phyloP scores from a whole-genome alignment of 805 yeast species.

The Barnettozyma pratensis region DNA sequence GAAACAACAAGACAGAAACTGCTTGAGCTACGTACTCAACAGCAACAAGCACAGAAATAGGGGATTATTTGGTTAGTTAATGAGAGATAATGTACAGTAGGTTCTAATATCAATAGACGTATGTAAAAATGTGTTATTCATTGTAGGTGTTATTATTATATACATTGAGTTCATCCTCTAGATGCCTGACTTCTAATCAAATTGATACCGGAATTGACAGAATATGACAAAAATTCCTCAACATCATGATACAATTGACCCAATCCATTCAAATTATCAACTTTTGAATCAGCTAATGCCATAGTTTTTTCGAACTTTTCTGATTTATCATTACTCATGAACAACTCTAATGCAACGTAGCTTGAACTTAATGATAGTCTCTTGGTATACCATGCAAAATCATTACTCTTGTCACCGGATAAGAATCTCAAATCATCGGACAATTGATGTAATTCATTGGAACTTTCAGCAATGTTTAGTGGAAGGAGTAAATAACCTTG shows the following conservation, averaged over 20 bases:
- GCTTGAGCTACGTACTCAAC: constrained; percentile 37
- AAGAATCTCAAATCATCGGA: constrained; percentile 80
- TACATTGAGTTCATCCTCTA: constrained; percentile 39
- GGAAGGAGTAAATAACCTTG: constrained; percentile 64
- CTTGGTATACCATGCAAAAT: constrained; percentile 91
- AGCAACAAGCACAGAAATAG: constrained; percentile 1
- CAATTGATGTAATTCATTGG: constrained; percentile 66
- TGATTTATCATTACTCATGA: constrained; percentile 73
- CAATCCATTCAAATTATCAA: constrained; percentile 45
- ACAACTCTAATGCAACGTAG: constrained; percentile 72
- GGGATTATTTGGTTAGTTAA: neutral
- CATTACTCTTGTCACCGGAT: constrained; percentile 75
- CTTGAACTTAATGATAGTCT: constrained; percentile 64
- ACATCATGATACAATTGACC: constrained; percentile 59
- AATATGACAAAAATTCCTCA: constrained; percentile 73
- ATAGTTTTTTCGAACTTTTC: constrained; percentile 49
- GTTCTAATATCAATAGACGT: too few relatives aligned
- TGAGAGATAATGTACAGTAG: too few relatives aligned
- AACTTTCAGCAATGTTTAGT: constrained; percentile 47
- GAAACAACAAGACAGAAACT: constrained; percentile 56
- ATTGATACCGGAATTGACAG: constrained; percentile 55
- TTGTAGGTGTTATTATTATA: too few relatives aligned
- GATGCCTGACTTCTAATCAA: constrained; percentile 65
- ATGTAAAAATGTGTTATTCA: too few relatives aligned
- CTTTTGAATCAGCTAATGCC: constrained; percentile 56